Evolutionary conservation across 2,329 filamentous ascomycete species (phyloP), one percentile per base, ranked within the genome.

Genomic region (Drechslera avenae): DNA sequence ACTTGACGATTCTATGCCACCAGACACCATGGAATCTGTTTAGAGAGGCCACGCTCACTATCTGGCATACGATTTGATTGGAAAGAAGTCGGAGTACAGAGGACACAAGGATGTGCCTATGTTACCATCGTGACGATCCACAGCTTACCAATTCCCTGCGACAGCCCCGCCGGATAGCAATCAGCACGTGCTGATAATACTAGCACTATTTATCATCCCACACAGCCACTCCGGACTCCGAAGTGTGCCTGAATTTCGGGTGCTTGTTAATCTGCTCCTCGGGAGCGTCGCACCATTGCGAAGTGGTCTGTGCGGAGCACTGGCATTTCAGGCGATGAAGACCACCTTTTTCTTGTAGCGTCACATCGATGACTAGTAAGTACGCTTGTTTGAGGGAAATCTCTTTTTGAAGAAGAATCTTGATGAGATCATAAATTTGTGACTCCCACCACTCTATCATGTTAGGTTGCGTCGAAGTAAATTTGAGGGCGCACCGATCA

Each of bases 21-120:
- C 69, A 21, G 68, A 72, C 37, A 71, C 69, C 1, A 61, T 72
- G 64, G 67, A 68, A 36, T 34, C 53, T 18, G 19, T 43, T 8
- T 67, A 47, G 61, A 23, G n/a, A 14, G 10, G 13, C 10, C 18
- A n/a, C 5, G 14, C n/a, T 3, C 17, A 17, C 6, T 16, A 21
- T 35, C 21, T 13, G 7, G 26, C 26, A 28, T 28, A 28, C 3
- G 26, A 13, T 2, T 13, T 12, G 26, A 12, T 28, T 13, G 26
- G 9, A 28, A 12, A 28, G 26, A 28, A 28, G 26, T 12, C 26
- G 1, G 9, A 28, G 26, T 4, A 28, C 10, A 28, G 9, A 28
- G 7, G 21, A 23, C 21, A 23, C 21, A 23, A 23, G 21, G 26
- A 28, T 12, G 26, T 28, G 10, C 10, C 26, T 4, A 28, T 28